Conservation (phyloP, 1,284 basidiomycete genomes). For the Lignosus rhinocerotis region DNA sequence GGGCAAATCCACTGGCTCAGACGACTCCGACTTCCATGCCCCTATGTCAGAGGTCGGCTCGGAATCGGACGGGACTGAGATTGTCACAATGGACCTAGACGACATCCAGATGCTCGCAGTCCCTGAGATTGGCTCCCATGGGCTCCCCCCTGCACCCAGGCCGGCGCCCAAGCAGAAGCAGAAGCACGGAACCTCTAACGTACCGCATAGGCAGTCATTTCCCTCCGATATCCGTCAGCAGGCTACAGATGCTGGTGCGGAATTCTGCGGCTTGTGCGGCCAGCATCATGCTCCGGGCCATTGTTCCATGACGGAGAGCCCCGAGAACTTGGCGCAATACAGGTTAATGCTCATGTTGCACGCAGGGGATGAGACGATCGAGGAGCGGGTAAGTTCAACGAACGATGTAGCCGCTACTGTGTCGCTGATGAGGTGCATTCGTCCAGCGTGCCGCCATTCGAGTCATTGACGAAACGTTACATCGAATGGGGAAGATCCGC, state of each 20-base stretch:
- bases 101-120: slow-evolving; percentile 15
- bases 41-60: slow-evolving; percentile 33
- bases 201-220: slow-evolving; percentile 11
- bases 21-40: slow-evolving; percentile 38
- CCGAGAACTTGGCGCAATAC: slow-evolving; percentile 67
- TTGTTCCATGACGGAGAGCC: slow-evolving; percentile 65
- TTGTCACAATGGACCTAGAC: slow-evolving; percentile 17
- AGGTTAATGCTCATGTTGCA: slow-evolving; percentile 63
- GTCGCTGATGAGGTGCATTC: slow-evolving; percentile 3
- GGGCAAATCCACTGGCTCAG: slow-evolving; percentile 31
- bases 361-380: slow-evolving; percentile 61
- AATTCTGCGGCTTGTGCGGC: slow-evolving; percentile 63
- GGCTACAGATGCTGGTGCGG: slow-evolving; percentile 19
- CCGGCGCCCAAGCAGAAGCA: slow-evolving; percentile 5
- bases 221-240: slow-evolving; percentile 20
- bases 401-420: neutral
- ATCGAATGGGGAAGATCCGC: slow-evolving; percentile 50
- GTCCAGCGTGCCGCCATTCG: slow-evolving; percentile 59
- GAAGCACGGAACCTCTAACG: neutral
- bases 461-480: slow-evolving; percentile 64
- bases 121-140: slow-evolving; percentile 1
- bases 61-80: slow-evolving; percentile 34
- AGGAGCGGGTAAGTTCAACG: slow-evolving; percentile 52
- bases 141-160: neutral
- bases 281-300: slow-evolving; percentile 45